phyloP scores from a whole-genome alignment of 495 filamentous ascomycete species.

The Apodospora peruviana region DNA sequence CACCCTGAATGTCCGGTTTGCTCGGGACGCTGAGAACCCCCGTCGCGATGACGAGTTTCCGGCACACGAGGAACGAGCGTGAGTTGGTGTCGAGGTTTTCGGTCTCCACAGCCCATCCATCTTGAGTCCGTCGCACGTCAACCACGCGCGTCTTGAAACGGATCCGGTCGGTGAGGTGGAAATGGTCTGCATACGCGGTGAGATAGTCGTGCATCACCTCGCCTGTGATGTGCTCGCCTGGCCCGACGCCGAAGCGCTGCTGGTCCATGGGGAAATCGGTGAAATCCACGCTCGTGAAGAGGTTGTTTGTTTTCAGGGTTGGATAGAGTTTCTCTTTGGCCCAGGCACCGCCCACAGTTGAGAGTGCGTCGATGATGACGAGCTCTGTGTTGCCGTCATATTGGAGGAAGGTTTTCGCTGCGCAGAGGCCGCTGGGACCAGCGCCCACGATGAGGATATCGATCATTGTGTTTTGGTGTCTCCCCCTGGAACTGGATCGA shows the following conservation, averaged over 20 bases:
- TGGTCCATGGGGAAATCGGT: constrained; percentile 69
- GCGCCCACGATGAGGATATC: constrained; percentile 45
- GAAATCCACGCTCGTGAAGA: constrained; percentile 61
- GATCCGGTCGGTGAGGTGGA: constrained; percentile 24
- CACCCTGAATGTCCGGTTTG: constrained; percentile 38
- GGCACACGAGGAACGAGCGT: constrained; percentile 5
- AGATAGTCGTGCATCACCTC: constrained; percentile 28
- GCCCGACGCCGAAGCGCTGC: constrained; percentile 50
- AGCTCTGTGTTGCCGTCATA: constrained; percentile 24
- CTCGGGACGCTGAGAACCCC: constrained; percentile 62
- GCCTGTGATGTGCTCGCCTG: constrained; percentile 44
- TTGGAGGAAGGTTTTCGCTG: constrained; percentile 64
- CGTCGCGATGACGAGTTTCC: constrained; percentile 64
- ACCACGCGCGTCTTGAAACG: constrained; percentile 23
- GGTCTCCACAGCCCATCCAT: constrained; percentile 10
- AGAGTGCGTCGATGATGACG: constrained; percentile 41
- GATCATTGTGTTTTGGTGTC: too few relatives aligned
- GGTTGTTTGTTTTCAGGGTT: constrained; percentile 55
- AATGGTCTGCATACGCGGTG: constrained; percentile 27
- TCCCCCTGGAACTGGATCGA: too few relatives aligned
- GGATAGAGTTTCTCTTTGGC: constrained; percentile 44
- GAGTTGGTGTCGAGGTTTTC: background rate
- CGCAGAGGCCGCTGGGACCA: constrained; percentile 65
- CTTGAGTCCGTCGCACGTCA: background rate
- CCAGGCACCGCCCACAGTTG: constrained; percentile 47